Evolutionary conservation across 2,329 filamentous ascomycete species (phyloP), one percentile per base, ranked within the genome.

Genomic region (Xylaria sp.): DNA sequence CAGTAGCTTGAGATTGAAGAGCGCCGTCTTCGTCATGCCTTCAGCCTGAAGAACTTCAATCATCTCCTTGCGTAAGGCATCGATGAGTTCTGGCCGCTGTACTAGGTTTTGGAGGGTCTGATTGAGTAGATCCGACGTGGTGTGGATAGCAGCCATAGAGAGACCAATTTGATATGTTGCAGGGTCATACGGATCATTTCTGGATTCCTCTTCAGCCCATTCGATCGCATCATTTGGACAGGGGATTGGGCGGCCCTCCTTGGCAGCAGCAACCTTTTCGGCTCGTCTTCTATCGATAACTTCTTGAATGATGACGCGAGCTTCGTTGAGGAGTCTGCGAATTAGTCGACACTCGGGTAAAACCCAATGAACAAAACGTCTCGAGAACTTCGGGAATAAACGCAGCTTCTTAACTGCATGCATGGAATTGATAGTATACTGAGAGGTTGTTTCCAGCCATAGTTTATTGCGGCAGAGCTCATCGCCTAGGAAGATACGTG

Each of bases 401-500:
- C 80, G 76, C 6, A 86, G 75, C 27, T 75, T 67, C 61, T 78
- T 39, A 65, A 78, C 66, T 42, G 76, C 76, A 64, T 66, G 56
- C 73, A 83, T 75, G 60, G 74, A 72, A 56, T 79, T 74, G 7
- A 78, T 60, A 5, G 80, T 78, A 67, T 82, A 84, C 61, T 79
- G 71, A 70, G 81, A 71, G 53, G 80, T 76, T 47, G 81, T 77
- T 0, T 78, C 68, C 7, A 85, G 74, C 84, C 84, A 86, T 17
- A 77, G 75, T 30, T 80, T 72, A 67, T 85, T 78, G 14, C 81
- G 81, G 73, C 81, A 83, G 6, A 85, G 73, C 32, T 81, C 76
- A 1, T 78, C 71, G 3, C 84, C 84, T 2, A 85, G 71, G 61
- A 86, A 85, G 6, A 84, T 77, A 3, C 82, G 78, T 0, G 83